Conservation (phyloP, 305 asterid genomes). For the Andrographis paniculata region DNA sequence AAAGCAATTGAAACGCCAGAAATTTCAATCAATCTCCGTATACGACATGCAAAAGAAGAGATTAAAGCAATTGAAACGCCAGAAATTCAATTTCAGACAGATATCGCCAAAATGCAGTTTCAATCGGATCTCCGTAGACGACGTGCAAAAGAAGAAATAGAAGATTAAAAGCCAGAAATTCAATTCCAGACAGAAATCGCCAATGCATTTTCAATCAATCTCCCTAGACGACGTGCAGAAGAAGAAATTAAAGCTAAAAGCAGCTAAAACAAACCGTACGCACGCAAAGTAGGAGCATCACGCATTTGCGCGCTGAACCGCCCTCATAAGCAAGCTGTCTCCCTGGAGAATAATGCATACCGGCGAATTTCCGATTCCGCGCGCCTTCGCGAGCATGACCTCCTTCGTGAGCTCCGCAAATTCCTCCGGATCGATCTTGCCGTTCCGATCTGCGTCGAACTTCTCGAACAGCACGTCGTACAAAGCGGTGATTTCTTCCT, state of each 20-base stretch:
- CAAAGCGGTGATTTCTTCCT: slow-evolving; percentile 40
- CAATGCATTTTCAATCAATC: too few species aligned
- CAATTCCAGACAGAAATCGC: too few species aligned
- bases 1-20: too few species aligned
- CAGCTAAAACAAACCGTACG: not conserved
- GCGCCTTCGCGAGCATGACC: slow-evolving; percentile 66
- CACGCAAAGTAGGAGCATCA: not conserved
- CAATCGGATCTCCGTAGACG: too few species aligned
- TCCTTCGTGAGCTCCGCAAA: slow-evolving; percentile 44
- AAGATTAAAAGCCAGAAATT: too few species aligned
- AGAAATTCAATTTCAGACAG: too few species aligned
- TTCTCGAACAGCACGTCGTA: slow-evolving; percentile 40
- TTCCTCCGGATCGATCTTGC: slow-evolving; percentile 33
- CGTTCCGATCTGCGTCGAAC: slow-evolving; percentile 41
- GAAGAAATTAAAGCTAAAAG: not conserved
- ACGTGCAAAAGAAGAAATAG: too few species aligned
- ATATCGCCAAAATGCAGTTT: too few species aligned
- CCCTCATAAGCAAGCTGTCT: slow-evolving; percentile 73
- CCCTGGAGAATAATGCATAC: slow-evolving; percentile 52
- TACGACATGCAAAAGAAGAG: too few species aligned
- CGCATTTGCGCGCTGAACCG: slow-evolving; percentile 26
- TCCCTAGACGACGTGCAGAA: too few species aligned
- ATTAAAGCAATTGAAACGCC: too few species aligned
- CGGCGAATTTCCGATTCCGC: slow-evolving; percentile 55
- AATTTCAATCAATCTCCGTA: too few species aligned